Evolutionary conservation across 2,329 filamentous ascomycete genomes (phyloP), one percentile per base, ranked within the genome.

Genomic region (Coniosporium tulheliwenetii): DNA sequence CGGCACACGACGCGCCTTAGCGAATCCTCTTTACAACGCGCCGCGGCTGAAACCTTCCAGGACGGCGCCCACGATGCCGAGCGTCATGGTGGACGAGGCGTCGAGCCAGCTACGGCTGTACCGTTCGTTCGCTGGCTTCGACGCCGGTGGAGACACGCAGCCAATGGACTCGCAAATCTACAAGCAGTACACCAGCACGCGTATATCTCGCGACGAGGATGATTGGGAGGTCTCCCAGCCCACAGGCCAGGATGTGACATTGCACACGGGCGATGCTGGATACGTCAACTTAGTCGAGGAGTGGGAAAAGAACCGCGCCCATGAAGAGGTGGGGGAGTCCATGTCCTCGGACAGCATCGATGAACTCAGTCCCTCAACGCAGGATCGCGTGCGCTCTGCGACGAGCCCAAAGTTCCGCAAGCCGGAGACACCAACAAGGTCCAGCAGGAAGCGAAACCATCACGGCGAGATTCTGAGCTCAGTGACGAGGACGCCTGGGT

Each of bases 111-210:
- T 26, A 7, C 19, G 19, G 19, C 19, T 26, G 19, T 26, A 26
- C 19, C 19, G 19, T 7, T 26, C 19, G 19, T 26, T 26, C 19
- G 19, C 19, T 26, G 19, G 19, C 19, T 26, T 26, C 19, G 57
- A 57, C 4, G 14, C 43, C 12, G 46, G 42, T 43, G 64, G 64
- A 39, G 65, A 69, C 44, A 69, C 66, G 1, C 66, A 69, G 51
- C 57, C 59, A 16, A 56, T 57, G 48, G 62, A 65, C 41, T 64
- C 63, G 40, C 65, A 69, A 46, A 59, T 67, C 37, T 63, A 65
- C 48, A 60, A 52, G 37, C 50, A 62, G 15, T 64, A 52, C 44
- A 58, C 54, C 36, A 62, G 58, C 34, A 52, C 52, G 40, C 38
- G 42, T n/a, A 40, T 33, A 13, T 34, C 37, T 7, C 13, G 40